Evolutionary conservation across 2,329 filamentous ascomycete species (phyloP).

Genomic region (Colletotrichum viniferum): DNA sequence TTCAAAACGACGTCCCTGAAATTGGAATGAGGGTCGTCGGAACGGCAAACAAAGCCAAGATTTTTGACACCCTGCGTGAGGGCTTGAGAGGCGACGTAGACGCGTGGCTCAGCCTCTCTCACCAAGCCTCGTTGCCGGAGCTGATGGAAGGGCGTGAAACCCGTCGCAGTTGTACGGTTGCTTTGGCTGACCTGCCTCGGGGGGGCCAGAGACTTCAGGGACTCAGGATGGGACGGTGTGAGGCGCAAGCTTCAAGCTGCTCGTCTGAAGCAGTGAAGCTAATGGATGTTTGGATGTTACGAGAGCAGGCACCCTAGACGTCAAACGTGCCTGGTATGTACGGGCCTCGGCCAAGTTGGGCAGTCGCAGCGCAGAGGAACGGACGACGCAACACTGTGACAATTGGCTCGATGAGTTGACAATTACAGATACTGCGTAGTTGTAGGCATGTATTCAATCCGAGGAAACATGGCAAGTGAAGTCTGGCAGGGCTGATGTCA

Average conservation of each 20-base stretch:
- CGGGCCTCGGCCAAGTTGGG: not conserved
- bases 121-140: slow-evolving; percentile 13
- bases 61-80: not conserved
- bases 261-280: not conserved
- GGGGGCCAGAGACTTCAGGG: not conserved
- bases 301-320: not conserved
- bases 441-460: not conserved
- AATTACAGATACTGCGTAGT: not conserved
- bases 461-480: not conserved
- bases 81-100: not conserved
- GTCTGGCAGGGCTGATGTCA: slow-evolving; percentile 4
- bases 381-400: not conserved
- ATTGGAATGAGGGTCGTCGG: not conserved
- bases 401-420: not conserved
- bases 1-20: not conserved
- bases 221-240: not conserved
- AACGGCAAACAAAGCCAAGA: not conserved
- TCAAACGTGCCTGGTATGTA: not conserved
- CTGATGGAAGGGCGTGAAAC: not conserved
- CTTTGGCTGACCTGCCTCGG: not conserved
- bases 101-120: slow-evolving; percentile 14
- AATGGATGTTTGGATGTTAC: not conserved
- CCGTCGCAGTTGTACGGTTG: not conserved
- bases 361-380: not conserved
- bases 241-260: not conserved